Conservation (phyloP, 192 early-diverging fungal genomes). For the Allomyces macrogynus region DNA sequence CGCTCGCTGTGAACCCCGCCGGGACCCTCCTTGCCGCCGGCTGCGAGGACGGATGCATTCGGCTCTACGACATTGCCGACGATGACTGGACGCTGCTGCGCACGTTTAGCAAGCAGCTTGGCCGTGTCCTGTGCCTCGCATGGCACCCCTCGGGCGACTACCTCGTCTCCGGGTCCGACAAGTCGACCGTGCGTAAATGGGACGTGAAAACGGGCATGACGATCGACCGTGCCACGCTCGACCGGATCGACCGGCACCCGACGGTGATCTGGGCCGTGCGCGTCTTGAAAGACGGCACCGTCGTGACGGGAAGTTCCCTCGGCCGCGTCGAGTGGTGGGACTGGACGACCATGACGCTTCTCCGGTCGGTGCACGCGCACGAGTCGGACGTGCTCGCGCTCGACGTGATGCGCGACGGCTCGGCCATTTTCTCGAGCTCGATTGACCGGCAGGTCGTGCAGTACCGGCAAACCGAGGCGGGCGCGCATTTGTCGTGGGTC, state of each 20-base stretch:
- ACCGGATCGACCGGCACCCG: slow-evolving; percentile 39
- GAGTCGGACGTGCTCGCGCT: slow-evolving; percentile 77
- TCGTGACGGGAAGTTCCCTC: slow-evolving; percentile 77
- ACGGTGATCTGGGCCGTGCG: slow-evolving; percentile 80
- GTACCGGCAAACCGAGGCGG: slow-evolving; percentile 16
- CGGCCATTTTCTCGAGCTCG: slow-evolving; percentile 63
- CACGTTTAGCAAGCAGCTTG: slow-evolving; percentile 36
- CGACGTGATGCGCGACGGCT: slow-evolving; percentile 36
- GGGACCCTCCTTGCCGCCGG: slow-evolving; percentile 66
- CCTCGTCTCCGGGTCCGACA: slow-evolving; percentile 64
- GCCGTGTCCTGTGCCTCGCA: slow-evolving; percentile 64
- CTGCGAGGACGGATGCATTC: slow-evolving; percentile 78
- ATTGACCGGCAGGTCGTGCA: slow-evolving; percentile 73
- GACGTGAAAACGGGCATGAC: slow-evolving; percentile 27
- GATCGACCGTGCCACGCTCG: slow-evolving; percentile 52
- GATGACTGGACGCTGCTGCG: slow-evolving; percentile 41
- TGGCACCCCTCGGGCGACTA: slow-evolving; percentile 52
- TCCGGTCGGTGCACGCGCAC: slow-evolving; percentile 51
- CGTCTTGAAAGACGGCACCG: slow-evolving; percentile 41
- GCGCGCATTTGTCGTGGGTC: too few species aligned
- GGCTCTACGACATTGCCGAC: slow-evolving; percentile 68
- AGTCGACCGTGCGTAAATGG: slow-evolving; percentile 58
- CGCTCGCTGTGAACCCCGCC: slow-evolving; percentile 58
- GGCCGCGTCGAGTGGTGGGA: slow-evolving; percentile 86
- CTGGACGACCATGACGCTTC: slow-evolving; percentile 35